Evolutionary conservation across 2,329 filamentous ascomycete genomes (phyloP).

Genomic region (Penicillium sp.): DNA sequence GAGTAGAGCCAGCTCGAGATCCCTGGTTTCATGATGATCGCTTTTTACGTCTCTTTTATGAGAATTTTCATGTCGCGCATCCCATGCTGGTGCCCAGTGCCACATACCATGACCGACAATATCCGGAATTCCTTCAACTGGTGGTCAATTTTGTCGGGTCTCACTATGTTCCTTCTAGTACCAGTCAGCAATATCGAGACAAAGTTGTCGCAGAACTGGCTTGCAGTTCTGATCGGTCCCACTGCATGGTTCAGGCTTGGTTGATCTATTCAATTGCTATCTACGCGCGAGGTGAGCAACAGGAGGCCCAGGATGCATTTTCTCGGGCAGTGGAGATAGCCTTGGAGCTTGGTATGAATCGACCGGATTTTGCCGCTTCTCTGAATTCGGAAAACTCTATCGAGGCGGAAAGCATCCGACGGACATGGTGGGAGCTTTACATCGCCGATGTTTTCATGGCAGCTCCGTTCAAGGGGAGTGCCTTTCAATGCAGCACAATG

Average conservation of each 20-base stretch:
- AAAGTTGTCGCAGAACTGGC: conserved; percentile 25
- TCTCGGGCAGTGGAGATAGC: conserved; percentile 66
- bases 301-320: conserved; percentile 46
- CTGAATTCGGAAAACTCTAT: conserved; percentile 51
- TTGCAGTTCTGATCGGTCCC: conserved; percentile 24
- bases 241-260: conserved; percentile 39
- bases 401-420: conserved; percentile 75
- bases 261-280: conserved; percentile 37
- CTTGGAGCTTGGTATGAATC: conserved; percentile 71
- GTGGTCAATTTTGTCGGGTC: conserved; percentile 54
- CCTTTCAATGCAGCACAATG: conserved; percentile 68
- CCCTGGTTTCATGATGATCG: conserved; percentile 28
- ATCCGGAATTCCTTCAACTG: conserved; percentile 47
- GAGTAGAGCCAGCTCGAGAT: conserved; percentile 16
- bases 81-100: conserved; percentile 53
- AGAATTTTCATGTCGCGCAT: conserved; percentile 53
- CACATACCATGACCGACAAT: conserved; percentile 38
- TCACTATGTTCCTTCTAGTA: conserved; percentile 45
- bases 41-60: conserved; percentile 51
- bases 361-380: conserved; percentile 54
- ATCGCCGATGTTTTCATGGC: conserved; percentile 77
- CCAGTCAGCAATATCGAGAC: conserved; percentile 25
- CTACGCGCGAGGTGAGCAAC: conserved; percentile 34
- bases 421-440: conserved; percentile 85
- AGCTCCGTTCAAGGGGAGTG: conserved; percentile 52